Percentiles rank a stretch among this genome's conserved stretches.
Conservation (phyloP, 768 basidiomycete species). For the Boletus coccyginus region DNA sequence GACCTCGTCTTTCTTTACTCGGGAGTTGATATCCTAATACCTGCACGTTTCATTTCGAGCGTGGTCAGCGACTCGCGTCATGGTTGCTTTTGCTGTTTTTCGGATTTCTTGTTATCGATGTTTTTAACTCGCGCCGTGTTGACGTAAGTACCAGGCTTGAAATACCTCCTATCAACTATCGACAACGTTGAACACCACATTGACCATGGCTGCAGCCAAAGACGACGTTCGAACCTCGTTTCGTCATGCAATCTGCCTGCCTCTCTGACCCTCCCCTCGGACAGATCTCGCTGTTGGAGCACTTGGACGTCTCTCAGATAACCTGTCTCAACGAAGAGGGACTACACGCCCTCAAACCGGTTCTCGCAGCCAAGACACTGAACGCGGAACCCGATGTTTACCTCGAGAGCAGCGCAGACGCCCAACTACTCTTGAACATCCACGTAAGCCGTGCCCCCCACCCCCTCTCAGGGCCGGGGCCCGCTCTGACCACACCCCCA, state of each 20-base stretch:
- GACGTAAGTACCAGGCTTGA: not conserved
- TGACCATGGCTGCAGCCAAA: constrained; percentile 22
- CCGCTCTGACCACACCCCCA: too few relatives aligned
- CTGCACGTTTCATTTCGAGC: constrained; percentile 4
- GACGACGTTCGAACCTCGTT: constrained; percentile 28
- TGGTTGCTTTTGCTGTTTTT: constrained; percentile 6
- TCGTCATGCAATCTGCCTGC: not conserved
- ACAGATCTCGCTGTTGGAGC: constrained; percentile 54
- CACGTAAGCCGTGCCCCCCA: constrained; percentile 41
- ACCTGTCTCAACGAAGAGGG: constrained; percentile 68
- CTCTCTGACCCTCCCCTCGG: constrained; percentile 3
- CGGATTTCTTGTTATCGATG: constrained; percentile 18
- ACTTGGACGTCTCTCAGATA: constrained; percentile 56
- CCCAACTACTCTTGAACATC: constrained; percentile 66
- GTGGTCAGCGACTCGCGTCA: constrained; percentile 3
- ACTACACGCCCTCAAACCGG: constrained; percentile 49
- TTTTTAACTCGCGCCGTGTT: not conserved
- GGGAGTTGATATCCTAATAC: constrained; percentile 12
- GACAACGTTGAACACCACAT: constrained; percentile 2
- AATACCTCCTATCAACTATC: constrained; percentile 15
- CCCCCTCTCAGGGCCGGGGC: not conserved
- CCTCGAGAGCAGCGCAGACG: constrained; percentile 69
- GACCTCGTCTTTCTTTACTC: not conserved
- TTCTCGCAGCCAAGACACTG: constrained; percentile 41
- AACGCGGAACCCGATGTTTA: constrained; percentile 45